Evolutionary conservation across 1,284 basidiomycete genomes (phyloP), one percentile per base, ranked within the genome.

Genomic region (Leccinum huronense): DNA sequence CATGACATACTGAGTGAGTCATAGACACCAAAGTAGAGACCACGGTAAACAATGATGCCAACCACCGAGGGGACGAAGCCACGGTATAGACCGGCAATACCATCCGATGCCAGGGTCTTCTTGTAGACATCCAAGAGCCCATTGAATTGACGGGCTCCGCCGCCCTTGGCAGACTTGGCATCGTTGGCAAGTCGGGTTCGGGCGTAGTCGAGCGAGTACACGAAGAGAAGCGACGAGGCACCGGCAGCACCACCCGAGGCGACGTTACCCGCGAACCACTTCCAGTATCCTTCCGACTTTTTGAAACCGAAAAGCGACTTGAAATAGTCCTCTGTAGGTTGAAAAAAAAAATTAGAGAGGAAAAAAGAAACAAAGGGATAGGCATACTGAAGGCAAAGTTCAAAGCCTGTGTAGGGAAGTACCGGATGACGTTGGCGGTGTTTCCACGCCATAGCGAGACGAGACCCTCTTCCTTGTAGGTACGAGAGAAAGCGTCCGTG

Each of bases 151-250:
- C 95, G 93, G 40, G 85, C 83, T 73, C 93, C 95, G 82, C 95
- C 95, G 77, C 85, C 84, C 85, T 94, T 95, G 58, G 92, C 83
- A 10, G 94, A 95, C 84, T 97, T 97, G 77, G 92, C 93, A 76
- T 98, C 95, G 80, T 96, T 97, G 78, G 95, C 95, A 70, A 97
- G 90, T 86, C 95, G 95, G 63, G 95, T 97, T 90, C 95, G 94
- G 69, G 95, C 95, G 75, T 95, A 97, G 75, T 97, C 95, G 68
- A 98, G 89, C 45, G 95, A 97, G 88, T 98, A 97, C 79, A 97
- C 95, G 80, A 98, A 97, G 77, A 98, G 89, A 62, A 97, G 83
- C 42, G 96, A 98, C 8, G 95, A 92, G 67, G 95, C 95, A 90
- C 95, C 95, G 78, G 95, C 95, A 71, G 91, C 95, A 88, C 90